Conservation (phyloP, 2,329 filamentous ascomycete genomes). For the Orbilia ellipsospora region DNA sequence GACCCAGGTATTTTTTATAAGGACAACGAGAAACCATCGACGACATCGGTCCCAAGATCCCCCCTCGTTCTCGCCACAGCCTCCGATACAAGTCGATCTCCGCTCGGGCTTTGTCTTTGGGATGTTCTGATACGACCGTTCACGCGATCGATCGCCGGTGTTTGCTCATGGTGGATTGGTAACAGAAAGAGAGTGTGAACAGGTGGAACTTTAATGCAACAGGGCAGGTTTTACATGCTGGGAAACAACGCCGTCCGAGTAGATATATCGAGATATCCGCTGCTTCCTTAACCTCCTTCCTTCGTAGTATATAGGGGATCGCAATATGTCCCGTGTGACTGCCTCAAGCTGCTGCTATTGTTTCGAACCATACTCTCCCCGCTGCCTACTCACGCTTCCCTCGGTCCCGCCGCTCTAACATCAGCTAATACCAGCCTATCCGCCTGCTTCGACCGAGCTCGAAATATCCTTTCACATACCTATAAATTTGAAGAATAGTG, state of each 20-base stretch:
- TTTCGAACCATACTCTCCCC: conserved; percentile 23
- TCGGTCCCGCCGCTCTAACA: conserved; percentile 40
- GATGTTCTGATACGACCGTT: conserved; percentile 35
- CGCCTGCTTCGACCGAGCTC: background rate
- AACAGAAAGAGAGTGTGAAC: conserved; percentile 10
- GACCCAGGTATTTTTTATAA: conserved; percentile 1
- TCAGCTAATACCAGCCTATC: background rate
- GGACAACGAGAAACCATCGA: background rate
- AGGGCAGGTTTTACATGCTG: too few relatives aligned
- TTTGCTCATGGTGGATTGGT: conserved; percentile 20
- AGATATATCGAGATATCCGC: background rate
- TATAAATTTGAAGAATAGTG: background rate
- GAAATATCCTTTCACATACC: conserved; percentile 1
- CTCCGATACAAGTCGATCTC: conserved; percentile 14
- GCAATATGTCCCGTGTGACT: conserved; percentile 46
- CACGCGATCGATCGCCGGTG: conserved; percentile 36
- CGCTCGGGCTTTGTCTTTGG: conserved; percentile 2
- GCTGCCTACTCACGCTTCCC: conserved; percentile 16
- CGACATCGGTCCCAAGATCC: background rate
- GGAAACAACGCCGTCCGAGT: too few relatives aligned
- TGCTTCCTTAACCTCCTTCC: background rate
- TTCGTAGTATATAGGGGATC: conserved; percentile 1
- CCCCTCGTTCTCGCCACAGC: conserved; percentile 9
- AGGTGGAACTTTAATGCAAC: background rate
- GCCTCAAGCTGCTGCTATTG: conserved; percentile 31